A percentile compares a stretch with the other conserved stretches of the same genome.
Evolutionary conservation across 31 red algal genomes (phyloP).

Genomic region (Asparagopsis taxiformis): DNA sequence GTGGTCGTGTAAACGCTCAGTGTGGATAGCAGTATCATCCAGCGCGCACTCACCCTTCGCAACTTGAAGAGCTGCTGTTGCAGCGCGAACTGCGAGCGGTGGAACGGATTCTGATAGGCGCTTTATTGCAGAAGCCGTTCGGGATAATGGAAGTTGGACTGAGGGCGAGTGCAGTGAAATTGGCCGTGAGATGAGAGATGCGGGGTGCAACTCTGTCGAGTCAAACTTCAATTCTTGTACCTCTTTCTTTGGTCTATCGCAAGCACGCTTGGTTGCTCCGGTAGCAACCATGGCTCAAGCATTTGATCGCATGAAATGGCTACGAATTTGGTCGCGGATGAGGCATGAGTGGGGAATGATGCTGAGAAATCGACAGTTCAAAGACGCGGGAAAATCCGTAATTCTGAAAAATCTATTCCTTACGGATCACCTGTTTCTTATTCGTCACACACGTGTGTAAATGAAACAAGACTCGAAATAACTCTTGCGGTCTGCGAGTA

Average conservation of each 20-base stretch:
- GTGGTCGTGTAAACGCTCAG: background rate
- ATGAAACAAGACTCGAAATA: too few relatives aligned
- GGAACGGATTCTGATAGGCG: background rate
- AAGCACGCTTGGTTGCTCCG: too few relatives aligned
- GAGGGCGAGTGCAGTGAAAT: background rate
- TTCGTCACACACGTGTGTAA: too few relatives aligned
- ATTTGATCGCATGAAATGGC: too few relatives aligned
- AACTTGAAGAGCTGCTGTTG: conserved; percentile 2
- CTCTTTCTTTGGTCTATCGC: background rate
- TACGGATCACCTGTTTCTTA: too few relatives aligned
- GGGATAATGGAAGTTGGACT: background rate
- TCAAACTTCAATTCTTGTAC: background rate
- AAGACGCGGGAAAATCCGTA: too few relatives aligned
- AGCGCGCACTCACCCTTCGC: background rate
- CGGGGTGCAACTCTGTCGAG: background rate
- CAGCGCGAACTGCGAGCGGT: conserved; percentile 10
- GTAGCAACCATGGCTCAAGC: too few relatives aligned
- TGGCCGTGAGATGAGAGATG: background rate
- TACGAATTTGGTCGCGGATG: too few relatives aligned
- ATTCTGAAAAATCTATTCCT: too few relatives aligned
- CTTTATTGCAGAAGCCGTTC: background rate
- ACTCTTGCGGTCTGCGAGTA: too few relatives aligned
- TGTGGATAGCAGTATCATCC: background rate
- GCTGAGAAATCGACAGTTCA: too few relatives aligned
- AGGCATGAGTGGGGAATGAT: too few relatives aligned